Conservation (phyloP, 2,329 filamentous ascomycete genomes). For the Zasmidium citrigriseum region DNA sequence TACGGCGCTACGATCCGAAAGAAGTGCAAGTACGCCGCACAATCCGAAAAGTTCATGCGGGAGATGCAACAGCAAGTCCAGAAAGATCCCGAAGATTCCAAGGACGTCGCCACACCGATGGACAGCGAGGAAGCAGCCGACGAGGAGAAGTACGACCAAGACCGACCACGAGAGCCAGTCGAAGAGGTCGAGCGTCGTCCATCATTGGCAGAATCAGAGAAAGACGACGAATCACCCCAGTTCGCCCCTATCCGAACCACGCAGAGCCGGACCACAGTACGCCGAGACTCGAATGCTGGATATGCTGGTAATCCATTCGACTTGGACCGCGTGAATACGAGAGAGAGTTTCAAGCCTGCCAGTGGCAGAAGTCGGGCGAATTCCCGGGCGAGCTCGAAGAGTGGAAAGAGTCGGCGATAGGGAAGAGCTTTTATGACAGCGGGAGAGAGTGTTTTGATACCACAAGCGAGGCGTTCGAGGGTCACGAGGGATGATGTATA, state of each 20-base stretch:
- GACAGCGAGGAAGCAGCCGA: conserved; percentile 13
- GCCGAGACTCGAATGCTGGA: not conserved
- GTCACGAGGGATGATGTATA: too few relatives aligned
- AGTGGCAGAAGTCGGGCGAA: conserved; percentile 3
- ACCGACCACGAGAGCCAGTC: conserved; percentile 9
- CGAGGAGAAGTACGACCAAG: conserved; percentile 13
- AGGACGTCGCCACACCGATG: conserved; percentile 2
- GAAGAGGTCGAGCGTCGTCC: conserved; percentile 18
- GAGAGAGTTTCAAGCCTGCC: conserved; percentile 43
- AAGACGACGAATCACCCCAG: conserved; percentile 25
- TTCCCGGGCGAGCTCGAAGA: not conserved
- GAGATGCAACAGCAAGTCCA: conserved; percentile 40
- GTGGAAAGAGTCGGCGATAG: not conserved
- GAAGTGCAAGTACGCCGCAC: conserved; percentile 69
- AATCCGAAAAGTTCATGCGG: conserved; percentile 63
- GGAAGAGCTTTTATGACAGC: too few relatives aligned
- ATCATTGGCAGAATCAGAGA: conserved; percentile 12
- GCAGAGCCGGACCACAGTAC: not conserved
- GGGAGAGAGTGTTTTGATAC: not conserved
- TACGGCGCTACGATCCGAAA: conserved; percentile 63
- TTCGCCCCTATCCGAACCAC: conserved; percentile 26
- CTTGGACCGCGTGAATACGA: conserved; percentile 51
- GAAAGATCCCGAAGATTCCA: conserved; percentile 1
- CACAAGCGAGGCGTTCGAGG: too few relatives aligned
- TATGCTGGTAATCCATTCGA: conserved; percentile 50